Evolutionary conservation across 2,329 filamentous ascomycete genomes (phyloP), one percentile per base, ranked within the genome.

Genomic region (Penicillium sp.): DNA sequence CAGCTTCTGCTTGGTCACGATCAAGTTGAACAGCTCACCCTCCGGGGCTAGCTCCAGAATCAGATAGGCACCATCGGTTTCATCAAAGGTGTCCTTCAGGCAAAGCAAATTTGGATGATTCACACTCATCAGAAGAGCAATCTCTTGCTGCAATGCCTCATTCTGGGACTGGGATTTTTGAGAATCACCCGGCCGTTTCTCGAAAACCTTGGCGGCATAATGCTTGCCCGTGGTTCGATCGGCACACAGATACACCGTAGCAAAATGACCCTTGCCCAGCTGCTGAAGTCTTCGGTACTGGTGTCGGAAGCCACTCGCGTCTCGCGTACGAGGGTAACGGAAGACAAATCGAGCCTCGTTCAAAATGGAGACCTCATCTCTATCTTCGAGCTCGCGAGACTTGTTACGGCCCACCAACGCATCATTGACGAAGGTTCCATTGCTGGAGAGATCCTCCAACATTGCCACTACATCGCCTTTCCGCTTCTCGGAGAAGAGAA

Each of bases 371-470:
- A 99, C 90, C 76, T 98, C 93, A 68, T 99, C 95, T 40, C 91
- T 88, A 69, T 98, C 92, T 69, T 93, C 84, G 30, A 99, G 83
- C 75, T 97, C 92, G 60, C 94, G 87, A 57, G 92, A 86, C 76
- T 97, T 92, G 76, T 99, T 99, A 55, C 94, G 89, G 26, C 95
- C 95, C 26, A 99, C 87, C 33, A 96, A 84, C 16, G 89, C 89
- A 70, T 97, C 93, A 72, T 98, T 98, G 69, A 99, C 89, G 73
- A 93, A 99, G 0, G 96, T 99, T 54, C 95, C 95, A 74, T 99
- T 99, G 73, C 89, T 95, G 6, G 95, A 99, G 22, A 98, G 80
- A 75, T 99, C 95, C 75, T 99, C 93, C 5, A 99, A 78, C 13
- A 98, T 85, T 8, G 92, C 94, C 45, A 87, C 78, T 0, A 81